Percentiles rank a stretch among this genome's conserved stretches.
Conservation (phyloP, 352 stramenopile species). For the Phytophthora cactorum region DNA sequence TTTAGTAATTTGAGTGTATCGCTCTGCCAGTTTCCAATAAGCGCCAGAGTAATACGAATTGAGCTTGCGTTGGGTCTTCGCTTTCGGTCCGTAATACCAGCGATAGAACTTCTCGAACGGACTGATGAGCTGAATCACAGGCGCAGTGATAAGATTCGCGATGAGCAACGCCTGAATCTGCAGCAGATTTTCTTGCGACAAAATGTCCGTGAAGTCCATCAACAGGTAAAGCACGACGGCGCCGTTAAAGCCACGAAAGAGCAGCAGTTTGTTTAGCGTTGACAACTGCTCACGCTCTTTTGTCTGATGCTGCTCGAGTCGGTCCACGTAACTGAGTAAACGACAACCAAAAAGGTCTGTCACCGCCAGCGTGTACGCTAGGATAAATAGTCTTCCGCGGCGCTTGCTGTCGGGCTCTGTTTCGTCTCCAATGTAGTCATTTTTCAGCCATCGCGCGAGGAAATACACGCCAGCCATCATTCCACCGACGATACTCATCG, state of each 20-base stretch:
- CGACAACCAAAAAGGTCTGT: conserved; percentile 74
- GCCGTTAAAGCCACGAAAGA: conserved; percentile 78
- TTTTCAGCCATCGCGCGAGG: conserved; percentile 49
- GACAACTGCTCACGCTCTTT: conserved; percentile 76
- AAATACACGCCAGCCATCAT: conserved; percentile 68
- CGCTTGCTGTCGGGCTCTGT: conserved; percentile 33
- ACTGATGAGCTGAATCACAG: conserved; percentile 66
- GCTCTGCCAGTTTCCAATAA: conserved; percentile 71
- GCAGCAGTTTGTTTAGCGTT: conserved; percentile 80
- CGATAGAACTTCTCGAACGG: conserved; percentile 56
- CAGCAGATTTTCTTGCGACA: conserved; percentile 69
- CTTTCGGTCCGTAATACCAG: conserved; percentile 48
- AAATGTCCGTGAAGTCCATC: conserved; percentile 73
- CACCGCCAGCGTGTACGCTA: conserved; percentile 57
- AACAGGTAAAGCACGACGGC: conserved; percentile 80
- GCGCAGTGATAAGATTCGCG: conserved; percentile 78
- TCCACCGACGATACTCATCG: conserved; percentile 45
- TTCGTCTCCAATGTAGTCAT: conserved; percentile 38
- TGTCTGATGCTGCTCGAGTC: conserved; percentile 65
- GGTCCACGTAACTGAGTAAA: conserved; percentile 61
- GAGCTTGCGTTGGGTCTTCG: conserved; percentile 78
- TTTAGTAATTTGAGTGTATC: conserved; percentile 75
- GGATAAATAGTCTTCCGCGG: conserved; percentile 54
- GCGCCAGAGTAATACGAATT: conserved; percentile 79
- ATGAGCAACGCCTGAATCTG: conserved; percentile 82